These are phyloP conservation scores for Globisporangium lucens DNA, from an alignment of 352 stramenopile species.

Conservation along the genomic window DNA sequence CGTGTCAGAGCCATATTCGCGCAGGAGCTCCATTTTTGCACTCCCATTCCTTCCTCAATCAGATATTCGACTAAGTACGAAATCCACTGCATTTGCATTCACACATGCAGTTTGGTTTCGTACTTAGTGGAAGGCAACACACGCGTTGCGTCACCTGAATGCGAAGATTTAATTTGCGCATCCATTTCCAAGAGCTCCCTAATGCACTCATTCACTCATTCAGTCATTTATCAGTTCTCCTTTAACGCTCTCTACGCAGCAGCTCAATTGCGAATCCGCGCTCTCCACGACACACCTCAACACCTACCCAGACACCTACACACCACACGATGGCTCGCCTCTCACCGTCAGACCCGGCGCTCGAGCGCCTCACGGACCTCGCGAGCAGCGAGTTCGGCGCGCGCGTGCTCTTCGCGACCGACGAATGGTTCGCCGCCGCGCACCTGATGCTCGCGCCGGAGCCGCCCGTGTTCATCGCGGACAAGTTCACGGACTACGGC, in stretches of 20 bases:
- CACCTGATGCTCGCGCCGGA: constrained; percentile 78
- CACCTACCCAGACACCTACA: not conserved
- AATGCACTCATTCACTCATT: not conserved
- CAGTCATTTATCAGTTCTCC: not conserved
- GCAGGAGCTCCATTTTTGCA: constrained; percentile 17
- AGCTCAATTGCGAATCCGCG: constrained; percentile 4
- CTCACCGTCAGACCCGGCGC: constrained; percentile 9
- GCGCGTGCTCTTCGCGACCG: constrained; percentile 89
- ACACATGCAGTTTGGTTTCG: not conserved
- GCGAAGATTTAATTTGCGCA: constrained; percentile 3
- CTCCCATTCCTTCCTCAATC: not conserved
- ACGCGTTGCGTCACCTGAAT: not conserved
- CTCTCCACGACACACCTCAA: not conserved
- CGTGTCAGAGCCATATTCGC: constrained; percentile 10
- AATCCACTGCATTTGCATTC: not conserved
- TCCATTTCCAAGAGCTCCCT: not conserved
- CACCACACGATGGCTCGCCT: constrained; percentile 1
- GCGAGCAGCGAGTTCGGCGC: constrained; percentile 50
- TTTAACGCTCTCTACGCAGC: not conserved
- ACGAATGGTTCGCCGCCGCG: constrained; percentile 92
- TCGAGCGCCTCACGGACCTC: constrained; percentile 58
- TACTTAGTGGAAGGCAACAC: not conserved
- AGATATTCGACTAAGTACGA: not conserved
- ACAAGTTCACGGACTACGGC: constrained; percentile 91
- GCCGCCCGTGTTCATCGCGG: constrained; percentile 82